Base-by-base conservation (phyloP, 495 filamentous ascomycete genomes). In the Xylaria intraflava region DNA sequence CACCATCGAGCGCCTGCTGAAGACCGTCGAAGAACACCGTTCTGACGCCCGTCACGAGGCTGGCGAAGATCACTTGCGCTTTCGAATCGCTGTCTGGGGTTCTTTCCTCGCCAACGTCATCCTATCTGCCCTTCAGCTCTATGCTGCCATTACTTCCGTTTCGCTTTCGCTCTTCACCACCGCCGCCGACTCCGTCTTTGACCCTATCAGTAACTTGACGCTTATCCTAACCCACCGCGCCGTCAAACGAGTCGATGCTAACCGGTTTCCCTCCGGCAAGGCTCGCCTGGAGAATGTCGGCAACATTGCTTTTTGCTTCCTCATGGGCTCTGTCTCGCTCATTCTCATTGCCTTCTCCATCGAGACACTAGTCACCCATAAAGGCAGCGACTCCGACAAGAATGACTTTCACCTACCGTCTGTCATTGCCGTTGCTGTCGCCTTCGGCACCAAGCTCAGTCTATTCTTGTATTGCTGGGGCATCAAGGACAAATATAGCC, bases 91-190 rank as follows among this genome's bases (percentile, higher is more conserved):
- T 12, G 86, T 97, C 14, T 84, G 85, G 58, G 94, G 89, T n/a
- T 90, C 86, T 42, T 89, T 97, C 60, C 78, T 73, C 3, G 93
- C 90, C 40, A 98, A 97, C 64, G 64, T 96, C 29, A 46, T 87
- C 31, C 77, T 98, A 3, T 81, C 89, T 6, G 70, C 78, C 6
- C 74, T 98, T 3, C 93, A 98, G 62, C 71, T 96, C 35, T 98
- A 95, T 71, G 93, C 83, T 27, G 93, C 93, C 46, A 79, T 86
- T 29, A 83, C 88, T 0, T 95, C 90, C 2, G 82, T 84, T 19
- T 96, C 90, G 6, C 79, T 97, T 35, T 96, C 92, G 5, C 82
- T 98, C 45, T 96, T 97, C 76, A 96, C 93, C 6, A 98, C 94
- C 46, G 95, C 95, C 88, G 93, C 91, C 30, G 93, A 98, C 69